Evolutionary conservation across 2,329 filamentous ascomycete species (phyloP).

Genomic region (Fusarium sp.): DNA sequence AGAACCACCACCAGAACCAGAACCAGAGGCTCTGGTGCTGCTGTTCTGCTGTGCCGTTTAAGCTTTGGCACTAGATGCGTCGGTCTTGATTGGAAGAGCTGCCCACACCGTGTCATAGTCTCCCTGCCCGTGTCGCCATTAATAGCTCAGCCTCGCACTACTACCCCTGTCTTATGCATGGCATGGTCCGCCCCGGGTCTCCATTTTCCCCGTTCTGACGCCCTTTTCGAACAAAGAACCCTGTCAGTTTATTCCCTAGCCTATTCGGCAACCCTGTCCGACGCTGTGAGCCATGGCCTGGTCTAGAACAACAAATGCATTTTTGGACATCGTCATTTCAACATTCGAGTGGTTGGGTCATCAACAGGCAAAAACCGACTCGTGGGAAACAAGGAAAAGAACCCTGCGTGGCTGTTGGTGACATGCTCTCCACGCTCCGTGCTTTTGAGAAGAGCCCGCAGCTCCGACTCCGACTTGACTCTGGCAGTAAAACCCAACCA

Average conservation of each 20-base stretch:
- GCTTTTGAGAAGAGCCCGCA: not conserved
- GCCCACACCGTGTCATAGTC: not conserved
- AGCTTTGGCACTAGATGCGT: constrained; percentile 34
- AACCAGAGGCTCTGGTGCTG: not conserved
- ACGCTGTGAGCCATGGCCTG: constrained; percentile 26
- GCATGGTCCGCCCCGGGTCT: constrained; percentile 9
- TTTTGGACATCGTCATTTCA: not conserved
- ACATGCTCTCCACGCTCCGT: not conserved
- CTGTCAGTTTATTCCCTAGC: constrained; percentile 4
- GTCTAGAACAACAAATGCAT: constrained; percentile 31
- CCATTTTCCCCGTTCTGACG: constrained; percentile 13
- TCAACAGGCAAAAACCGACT: not conserved
- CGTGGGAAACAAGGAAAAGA: not conserved
- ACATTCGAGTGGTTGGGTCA: not conserved
- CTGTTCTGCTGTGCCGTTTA: constrained; percentile 31
- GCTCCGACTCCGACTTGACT: not conserved
- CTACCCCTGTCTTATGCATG: not conserved
- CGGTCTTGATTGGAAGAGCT: not conserved
- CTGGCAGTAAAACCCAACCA: not conserved
- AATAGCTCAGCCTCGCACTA: constrained; percentile 32
- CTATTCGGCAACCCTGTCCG: constrained; percentile 26
- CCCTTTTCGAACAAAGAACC: not conserved
- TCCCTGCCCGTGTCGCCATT: constrained; percentile 29
- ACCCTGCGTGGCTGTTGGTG: constrained; percentile 3
- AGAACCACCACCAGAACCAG: not conserved